Conservation (phyloP, 225 moss, liverwort and hornwort genomes). For the Asterella californica region DNA sequence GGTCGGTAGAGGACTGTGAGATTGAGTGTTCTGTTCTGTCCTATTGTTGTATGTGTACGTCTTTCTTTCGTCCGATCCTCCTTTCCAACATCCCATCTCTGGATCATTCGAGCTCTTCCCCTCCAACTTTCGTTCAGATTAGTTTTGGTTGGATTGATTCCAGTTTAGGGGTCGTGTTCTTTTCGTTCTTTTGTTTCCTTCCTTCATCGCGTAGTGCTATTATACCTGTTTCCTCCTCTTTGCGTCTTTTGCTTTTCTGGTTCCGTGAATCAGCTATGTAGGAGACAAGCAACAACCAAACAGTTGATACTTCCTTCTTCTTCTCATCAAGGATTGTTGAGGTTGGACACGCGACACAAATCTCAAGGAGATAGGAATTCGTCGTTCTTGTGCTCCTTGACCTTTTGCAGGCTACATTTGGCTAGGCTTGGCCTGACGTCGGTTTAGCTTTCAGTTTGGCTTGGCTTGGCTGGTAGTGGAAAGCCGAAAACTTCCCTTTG, state of each 20-base stretch:
- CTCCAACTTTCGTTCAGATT: neutral
- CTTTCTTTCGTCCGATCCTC: neutral
- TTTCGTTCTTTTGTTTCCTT: neutral
- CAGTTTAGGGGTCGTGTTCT: neutral
- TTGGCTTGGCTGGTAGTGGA: neutral
- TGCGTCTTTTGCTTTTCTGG: neutral
- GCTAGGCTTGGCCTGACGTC: neutral
- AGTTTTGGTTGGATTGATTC: slow-evolving; percentile 2
- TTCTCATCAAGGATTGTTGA: neutral
- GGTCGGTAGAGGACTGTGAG: neutral
- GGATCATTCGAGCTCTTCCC: neutral
- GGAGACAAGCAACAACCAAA: slow-evolving; percentile 1
- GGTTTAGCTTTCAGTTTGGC: neutral
- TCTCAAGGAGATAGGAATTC: neutral
- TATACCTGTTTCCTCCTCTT: neutral
- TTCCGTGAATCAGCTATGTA: neutral
- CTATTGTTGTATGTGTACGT: neutral
- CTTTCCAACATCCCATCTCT: neutral
- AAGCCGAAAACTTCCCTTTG: neutral
- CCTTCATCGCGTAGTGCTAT: neutral
- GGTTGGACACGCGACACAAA: neutral
- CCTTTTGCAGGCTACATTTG: neutral
- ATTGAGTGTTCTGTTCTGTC: neutral
- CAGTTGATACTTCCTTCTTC: neutral
- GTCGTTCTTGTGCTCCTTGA: neutral